Percentiles rank a stretch among this genome's conserved stretches.
phyloP scores from a whole-genome alignment of 768 basidiomycete genomes.

The Antrodiella citrinella region DNA sequence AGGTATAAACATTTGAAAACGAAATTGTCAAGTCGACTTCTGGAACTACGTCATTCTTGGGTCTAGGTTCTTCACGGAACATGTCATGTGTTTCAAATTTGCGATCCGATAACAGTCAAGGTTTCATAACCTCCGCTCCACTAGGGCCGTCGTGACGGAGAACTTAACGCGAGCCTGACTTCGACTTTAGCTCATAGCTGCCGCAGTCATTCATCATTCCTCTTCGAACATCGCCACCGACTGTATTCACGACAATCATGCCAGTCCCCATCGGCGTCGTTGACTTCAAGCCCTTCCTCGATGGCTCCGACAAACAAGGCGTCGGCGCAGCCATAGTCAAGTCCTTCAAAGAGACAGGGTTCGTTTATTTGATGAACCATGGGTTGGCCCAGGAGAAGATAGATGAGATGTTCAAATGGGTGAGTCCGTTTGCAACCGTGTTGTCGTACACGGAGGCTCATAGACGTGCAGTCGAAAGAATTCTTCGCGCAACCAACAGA shows the following conservation, averaged over 20 bases:
- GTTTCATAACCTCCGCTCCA: too few species aligned
- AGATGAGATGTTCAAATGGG: conserved; percentile 25
- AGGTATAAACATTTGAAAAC: too few species aligned
- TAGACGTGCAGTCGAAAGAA: conserved; percentile 18
- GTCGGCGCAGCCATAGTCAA: conserved; percentile 34
- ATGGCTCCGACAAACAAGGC: conserved; percentile 29
- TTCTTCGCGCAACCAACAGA: conserved; percentile 25
- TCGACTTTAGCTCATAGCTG: too few species aligned
- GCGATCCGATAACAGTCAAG: too few species aligned
- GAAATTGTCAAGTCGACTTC: too few species aligned
- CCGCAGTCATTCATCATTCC: too few species aligned
- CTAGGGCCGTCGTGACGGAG: too few species aligned
- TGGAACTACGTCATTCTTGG: too few species aligned
- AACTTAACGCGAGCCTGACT: too few species aligned
- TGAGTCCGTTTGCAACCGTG: conserved; percentile 8
- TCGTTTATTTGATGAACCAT: conserved; percentile 21
- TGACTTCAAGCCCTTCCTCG: conserved; percentile 35
- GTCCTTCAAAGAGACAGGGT: conserved; percentile 30
- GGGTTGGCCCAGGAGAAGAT: conserved; percentile 27
- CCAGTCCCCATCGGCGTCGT: conserved; percentile 26
- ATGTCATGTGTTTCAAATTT: too few species aligned
- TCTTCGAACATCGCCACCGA: too few species aligned
- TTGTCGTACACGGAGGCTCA: neutral
- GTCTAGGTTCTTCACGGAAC: too few species aligned
- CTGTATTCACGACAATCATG: conserved; percentile 1